Percentiles rank a stretch among this genome's conserved stretches.
Evolutionary conservation across 2,329 filamentous ascomycete genomes (phyloP).

Genomic region (Hypoxylon sp.): DNA sequence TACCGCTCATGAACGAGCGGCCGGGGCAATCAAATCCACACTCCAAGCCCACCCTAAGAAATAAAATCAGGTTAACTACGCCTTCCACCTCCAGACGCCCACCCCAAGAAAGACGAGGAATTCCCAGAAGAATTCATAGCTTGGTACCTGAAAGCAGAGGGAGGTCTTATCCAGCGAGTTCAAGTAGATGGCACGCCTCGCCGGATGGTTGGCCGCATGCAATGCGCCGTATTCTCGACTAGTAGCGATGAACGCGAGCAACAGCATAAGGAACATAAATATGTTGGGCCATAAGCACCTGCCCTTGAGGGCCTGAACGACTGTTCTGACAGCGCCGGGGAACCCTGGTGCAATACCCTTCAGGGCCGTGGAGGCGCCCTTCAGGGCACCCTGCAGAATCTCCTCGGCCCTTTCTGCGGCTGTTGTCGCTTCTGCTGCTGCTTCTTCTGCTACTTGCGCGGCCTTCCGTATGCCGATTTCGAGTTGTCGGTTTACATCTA

Average conservation of each 20-base stretch:
- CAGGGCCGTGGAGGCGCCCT: background rate
- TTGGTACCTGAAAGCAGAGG: constrained; percentile 37
- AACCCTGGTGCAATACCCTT: too few relatives aligned
- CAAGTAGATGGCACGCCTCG: constrained; percentile 39
- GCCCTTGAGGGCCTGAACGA: too few relatives aligned
- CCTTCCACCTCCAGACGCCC: constrained; percentile 13
- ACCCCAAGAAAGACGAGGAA: background rate
- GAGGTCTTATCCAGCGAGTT: background rate
- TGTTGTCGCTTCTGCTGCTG: background rate
- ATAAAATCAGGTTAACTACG: background rate
- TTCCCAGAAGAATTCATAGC: constrained; percentile 43
- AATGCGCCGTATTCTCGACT: constrained; percentile 39
- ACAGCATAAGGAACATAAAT: constrained; percentile 18
- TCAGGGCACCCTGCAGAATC: too few relatives aligned
- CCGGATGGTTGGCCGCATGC: constrained; percentile 36
- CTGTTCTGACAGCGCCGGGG: too few relatives aligned
- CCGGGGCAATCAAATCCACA: background rate
- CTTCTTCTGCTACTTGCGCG: background rate
- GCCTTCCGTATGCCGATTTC: background rate
- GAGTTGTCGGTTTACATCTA: background rate
- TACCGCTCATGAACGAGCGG: background rate
- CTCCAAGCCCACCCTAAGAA: background rate
- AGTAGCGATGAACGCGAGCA: constrained; percentile 36
- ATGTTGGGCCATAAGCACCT: background rate
- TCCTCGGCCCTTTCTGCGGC: background rate